Conservation (phyloP, 2,329 filamentous ascomycete genomes). For the Scedosporium minutisporum region DNA sequence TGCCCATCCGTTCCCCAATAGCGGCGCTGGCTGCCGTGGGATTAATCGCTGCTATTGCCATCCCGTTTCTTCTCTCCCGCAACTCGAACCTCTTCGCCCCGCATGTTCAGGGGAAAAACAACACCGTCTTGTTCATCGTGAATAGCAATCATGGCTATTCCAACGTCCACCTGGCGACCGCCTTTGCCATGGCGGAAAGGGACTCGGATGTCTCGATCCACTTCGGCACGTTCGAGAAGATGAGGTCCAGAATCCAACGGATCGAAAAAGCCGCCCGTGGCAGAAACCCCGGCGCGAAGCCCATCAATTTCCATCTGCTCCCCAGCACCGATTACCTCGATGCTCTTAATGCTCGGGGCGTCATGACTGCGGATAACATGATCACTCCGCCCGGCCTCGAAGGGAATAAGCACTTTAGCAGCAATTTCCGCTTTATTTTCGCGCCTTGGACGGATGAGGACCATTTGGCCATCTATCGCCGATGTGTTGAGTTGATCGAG, state of each 20-base stretch:
- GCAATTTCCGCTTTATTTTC: slow-evolving; percentile 13
- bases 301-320: slow-evolving; percentile 18
- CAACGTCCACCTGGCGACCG: slow-evolving; percentile 27
- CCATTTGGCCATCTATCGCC: slow-evolving; percentile 17
- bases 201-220: slow-evolving; percentile 23
- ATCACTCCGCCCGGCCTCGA: slow-evolving; percentile 13
- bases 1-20: too few relatives aligned
- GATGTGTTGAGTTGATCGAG: slow-evolving; percentile 17
- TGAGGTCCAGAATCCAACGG: not conserved
- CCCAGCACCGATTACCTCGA: slow-evolving; percentile 12
- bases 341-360: slow-evolving; percentile 6
- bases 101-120: slow-evolving; percentile 14
- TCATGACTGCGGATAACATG: slow-evolving; percentile 10
- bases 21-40: too few relatives aligned
- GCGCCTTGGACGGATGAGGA: slow-evolving; percentile 21
- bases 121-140: slow-evolving; percentile 23
- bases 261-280: not conserved
- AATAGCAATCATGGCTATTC: slow-evolving; percentile 22
- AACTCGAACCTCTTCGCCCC: not conserved
- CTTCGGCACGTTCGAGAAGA: slow-evolving; percentile 21
- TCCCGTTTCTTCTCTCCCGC: not conserved
- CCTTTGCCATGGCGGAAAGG: slow-evolving; percentile 21
- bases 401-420: slow-evolving; percentile 9
- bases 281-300: slow-evolving; percentile 10
- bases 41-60: not conserved